A percentile compares a stretch with the other conserved stretches of the same genome.
These are phyloP conservation scores for Graphilbum fragrans DNA, from an alignment of 2,329 filamentous ascomycete species.

Conservation along the genomic window DNA sequence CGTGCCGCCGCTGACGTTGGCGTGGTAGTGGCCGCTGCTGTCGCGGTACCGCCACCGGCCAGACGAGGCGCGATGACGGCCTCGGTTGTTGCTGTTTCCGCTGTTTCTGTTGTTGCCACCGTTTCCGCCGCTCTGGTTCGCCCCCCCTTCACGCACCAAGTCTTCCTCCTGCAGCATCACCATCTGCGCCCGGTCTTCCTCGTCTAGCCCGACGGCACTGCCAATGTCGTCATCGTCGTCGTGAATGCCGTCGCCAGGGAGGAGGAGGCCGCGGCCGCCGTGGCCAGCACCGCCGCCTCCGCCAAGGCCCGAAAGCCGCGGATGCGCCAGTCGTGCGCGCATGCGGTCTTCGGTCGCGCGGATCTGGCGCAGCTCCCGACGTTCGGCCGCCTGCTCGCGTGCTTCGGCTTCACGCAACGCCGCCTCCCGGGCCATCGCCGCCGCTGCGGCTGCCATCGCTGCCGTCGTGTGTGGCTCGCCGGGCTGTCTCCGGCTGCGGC, in stretches of 20 bases:
- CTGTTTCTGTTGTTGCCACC: not conserved
- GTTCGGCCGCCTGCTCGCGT: conserved; percentile 21
- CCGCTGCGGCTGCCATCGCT: not conserved
- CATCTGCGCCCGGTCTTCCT: conserved; percentile 30
- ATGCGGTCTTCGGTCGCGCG: conserved; percentile 49
- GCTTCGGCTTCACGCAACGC: conserved; percentile 18
- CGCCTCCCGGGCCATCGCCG: not conserved
- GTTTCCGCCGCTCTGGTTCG: not conserved
- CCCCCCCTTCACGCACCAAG: conserved; percentile 23
- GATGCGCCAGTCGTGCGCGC: conserved; percentile 42
- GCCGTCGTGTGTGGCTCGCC: not conserved
- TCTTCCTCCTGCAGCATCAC: conserved; percentile 54
- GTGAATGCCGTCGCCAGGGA: conserved; percentile 43
- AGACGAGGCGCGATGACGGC: not conserved
- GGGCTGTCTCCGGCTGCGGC: too few relatives aligned
- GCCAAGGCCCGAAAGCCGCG: conserved; percentile 17
- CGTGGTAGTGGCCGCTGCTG: not conserved
- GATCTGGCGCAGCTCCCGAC: conserved; percentile 35
- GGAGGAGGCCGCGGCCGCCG: too few relatives aligned
- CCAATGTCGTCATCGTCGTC: conserved; percentile 40
- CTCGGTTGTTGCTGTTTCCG: not conserved
- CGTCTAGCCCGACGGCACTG: conserved; percentile 31
- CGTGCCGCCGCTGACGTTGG: not conserved
- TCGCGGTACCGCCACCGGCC: not conserved
- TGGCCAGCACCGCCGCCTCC: conserved; percentile 40